Evolutionary conservation across 2,329 filamentous ascomycete genomes (phyloP).

Genomic region (Monosporascus sp.): DNA sequence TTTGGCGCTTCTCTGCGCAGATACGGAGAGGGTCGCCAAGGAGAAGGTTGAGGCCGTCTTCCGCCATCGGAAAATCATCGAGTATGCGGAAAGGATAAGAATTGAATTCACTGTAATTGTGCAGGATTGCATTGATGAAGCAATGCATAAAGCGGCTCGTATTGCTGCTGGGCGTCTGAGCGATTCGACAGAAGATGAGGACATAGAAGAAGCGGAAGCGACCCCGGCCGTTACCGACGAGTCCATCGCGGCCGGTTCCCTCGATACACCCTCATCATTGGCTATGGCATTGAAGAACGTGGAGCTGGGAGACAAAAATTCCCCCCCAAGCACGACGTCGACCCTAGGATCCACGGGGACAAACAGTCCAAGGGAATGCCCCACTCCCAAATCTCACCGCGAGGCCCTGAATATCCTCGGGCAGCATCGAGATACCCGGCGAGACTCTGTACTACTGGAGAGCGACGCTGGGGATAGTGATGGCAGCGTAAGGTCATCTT

Average conservation of each 20-base stretch:
- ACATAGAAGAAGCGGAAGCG: constrained; percentile 33
- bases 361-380: constrained; percentile 84
- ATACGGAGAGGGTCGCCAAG: constrained; percentile 79
- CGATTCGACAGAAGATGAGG: constrained; percentile 63
- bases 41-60: constrained; percentile 91
- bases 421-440: constrained; percentile 59
- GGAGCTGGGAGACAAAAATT: constrained; percentile 33
- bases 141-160: constrained; percentile 80
- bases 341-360: constrained; percentile 74
- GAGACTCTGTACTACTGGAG: constrained; percentile 74
- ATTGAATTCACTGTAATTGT: constrained; percentile 90
- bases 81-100: constrained; percentile 93
- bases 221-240: constrained; percentile 43
- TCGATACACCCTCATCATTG: constrained; percentile 52
- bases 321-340: constrained; percentile 46
- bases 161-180: constrained; percentile 82
- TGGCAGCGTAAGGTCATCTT: constrained; percentile 77
- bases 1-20: constrained; percentile 76
- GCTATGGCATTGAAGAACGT: constrained; percentile 47
- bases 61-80: constrained; percentile 85
- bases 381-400: constrained; percentile 81
- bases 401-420: constrained; percentile 51
- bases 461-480: constrained; percentile 84
- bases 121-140: constrained; percentile 91
- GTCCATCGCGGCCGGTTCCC: constrained; percentile 50